These are phyloP conservation scores for Canariomyces notabilis DNA, from an alignment of 2,329 filamentous ascomycete species.

Conservation along the genomic window DNA sequence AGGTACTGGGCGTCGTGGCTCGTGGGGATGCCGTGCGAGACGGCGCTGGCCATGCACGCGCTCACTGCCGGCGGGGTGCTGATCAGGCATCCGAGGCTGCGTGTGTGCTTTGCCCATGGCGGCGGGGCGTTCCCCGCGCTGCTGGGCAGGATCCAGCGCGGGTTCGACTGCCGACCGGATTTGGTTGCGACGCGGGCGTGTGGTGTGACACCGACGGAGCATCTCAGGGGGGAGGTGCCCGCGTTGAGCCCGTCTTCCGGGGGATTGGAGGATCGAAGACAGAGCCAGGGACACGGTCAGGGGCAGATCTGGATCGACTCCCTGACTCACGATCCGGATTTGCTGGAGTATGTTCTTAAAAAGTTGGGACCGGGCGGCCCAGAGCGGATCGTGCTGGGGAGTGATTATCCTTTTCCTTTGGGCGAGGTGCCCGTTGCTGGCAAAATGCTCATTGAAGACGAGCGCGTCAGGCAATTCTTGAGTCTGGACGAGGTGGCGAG, in stretches of 20 bases:
- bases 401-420: constrained; percentile 34
- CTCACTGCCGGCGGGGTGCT: constrained; percentile 30
- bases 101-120: constrained; percentile 33
- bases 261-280: constrained; percentile 3
- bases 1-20: constrained; percentile 33
- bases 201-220: constrained; percentile 29
- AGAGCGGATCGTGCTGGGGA: constrained; percentile 30
- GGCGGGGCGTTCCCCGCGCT: constrained; percentile 34
- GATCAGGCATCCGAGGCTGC: constrained; percentile 28
- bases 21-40: constrained; percentile 35
- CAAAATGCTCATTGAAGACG: constrained; percentile 29
- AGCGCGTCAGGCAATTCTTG: constrained; percentile 27
- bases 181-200: constrained; percentile 29
- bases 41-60: constrained; percentile 31
- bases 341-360: constrained; percentile 31
- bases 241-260: too few relatives aligned
- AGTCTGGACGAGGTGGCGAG: constrained; percentile 30
- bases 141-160: constrained; percentile 33
- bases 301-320: constrained; percentile 33
- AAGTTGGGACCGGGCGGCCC: constrained; percentile 28
- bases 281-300: too few relatives aligned
- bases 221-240: constrained; percentile 19
- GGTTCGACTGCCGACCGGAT: constrained; percentile 33
- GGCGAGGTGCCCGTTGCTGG: constrained; percentile 33
- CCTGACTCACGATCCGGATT: constrained; percentile 32